These are phyloP conservation scores for Kazachstania taianensis DNA, from an alignment of 805 yeast genomes.

Conservation along the genomic window DNA sequence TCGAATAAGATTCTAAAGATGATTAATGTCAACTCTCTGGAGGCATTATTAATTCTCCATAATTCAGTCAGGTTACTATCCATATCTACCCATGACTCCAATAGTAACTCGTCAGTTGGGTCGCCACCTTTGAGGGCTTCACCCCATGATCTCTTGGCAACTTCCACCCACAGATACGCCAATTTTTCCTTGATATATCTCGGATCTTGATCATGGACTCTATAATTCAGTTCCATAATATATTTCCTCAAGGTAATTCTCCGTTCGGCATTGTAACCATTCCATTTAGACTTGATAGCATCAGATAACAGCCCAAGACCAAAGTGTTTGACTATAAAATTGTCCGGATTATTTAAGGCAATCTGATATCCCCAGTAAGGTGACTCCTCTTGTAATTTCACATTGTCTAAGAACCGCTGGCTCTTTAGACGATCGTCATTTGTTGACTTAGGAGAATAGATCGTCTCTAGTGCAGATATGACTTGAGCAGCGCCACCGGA, in stretches of 20 bases:
- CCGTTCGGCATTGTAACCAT: slow-evolving; percentile 47
- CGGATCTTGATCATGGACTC: slow-evolving; percentile 59
- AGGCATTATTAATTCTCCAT: slow-evolving; percentile 56
- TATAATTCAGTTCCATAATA: slow-evolving; percentile 68
- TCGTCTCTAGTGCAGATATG: slow-evolving; percentile 62
- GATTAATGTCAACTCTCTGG: slow-evolving; percentile 68
- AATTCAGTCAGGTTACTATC: slow-evolving; percentile 63
- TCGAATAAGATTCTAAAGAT: slow-evolving; percentile 83
- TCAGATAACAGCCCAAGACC: slow-evolving; percentile 74
- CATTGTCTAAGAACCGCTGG: slow-evolving; percentile 59
- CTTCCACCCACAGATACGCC: slow-evolving; percentile 82
- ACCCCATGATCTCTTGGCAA: slow-evolving; percentile 92
- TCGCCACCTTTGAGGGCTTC: slow-evolving; percentile 37
- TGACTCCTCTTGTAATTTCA: slow-evolving; percentile 70
- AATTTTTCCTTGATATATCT: slow-evolving; percentile 83
- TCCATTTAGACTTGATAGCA: slow-evolving; percentile 49
- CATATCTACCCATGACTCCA: slow-evolving; percentile 79
- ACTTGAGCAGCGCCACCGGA: slow-evolving; percentile 62
- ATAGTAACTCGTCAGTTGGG: slow-evolving; percentile 33
- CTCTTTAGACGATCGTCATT: slow-evolving; percentile 50
- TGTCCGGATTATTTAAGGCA: slow-evolving; percentile 49
- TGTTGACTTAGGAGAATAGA: slow-evolving; percentile 55
- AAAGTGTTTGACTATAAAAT: slow-evolving; percentile 75
- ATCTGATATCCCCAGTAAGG: slow-evolving; percentile 90
- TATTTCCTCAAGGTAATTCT: slow-evolving; percentile 65